A percentile compares a stretch with the other conserved stretches of the same genome.
These are phyloP conservation scores for Lentinula sp. DNA, from an alignment of 768 basidiomycete species.

Conservation along the genomic window DNA sequence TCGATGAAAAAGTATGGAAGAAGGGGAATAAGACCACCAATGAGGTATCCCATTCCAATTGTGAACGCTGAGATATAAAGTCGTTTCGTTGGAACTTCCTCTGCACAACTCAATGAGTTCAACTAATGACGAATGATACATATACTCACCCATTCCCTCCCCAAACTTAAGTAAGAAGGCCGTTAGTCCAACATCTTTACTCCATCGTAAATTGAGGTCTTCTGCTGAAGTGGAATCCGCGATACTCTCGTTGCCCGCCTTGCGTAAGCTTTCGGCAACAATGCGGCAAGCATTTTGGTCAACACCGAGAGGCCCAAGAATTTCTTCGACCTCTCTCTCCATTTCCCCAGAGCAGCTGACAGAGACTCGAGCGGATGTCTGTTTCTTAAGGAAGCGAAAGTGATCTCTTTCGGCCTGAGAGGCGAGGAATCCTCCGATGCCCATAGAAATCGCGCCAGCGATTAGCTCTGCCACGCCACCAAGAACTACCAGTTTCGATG, in stretches of 20 bases:
- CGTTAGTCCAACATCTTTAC: slow-evolving; percentile 78
- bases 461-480: slow-evolving; percentile 96
- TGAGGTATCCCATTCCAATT: slow-evolving; percentile 89
- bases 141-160: slow-evolving; percentile 72
- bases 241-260: slow-evolving; percentile 48
- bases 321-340: slow-evolving; percentile 87
- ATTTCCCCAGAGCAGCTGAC: slow-evolving; percentile 92
- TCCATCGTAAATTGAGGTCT: slow-evolving; percentile 44
- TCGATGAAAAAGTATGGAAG: slow-evolving; percentile 89
- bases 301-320: slow-evolving; percentile 87
- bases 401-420: slow-evolving; percentile 96
- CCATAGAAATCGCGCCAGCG: slow-evolving; percentile 96
- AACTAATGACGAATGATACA: background rate
- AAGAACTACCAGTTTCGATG: slow-evolving; percentile 86
- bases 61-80: slow-evolving; percentile 91
- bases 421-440: slow-evolving; percentile 95
- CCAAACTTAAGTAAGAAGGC: slow-evolving; percentile 95
- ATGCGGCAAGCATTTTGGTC: slow-evolving; percentile 74
- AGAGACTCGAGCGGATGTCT: slow-evolving; percentile 75
- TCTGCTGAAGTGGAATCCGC: background rate
- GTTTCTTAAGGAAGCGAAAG: slow-evolving; percentile 72
- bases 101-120: slow-evolving; percentile 27
- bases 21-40: slow-evolving; percentile 91
- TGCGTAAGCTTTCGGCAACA: slow-evolving; percentile 71
- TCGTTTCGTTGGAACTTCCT: slow-evolving; percentile 82